These are phyloP conservation scores for Fraxinus ornus DNA, from an alignment of 305 asterid genomes.

Conservation along the genomic window DNA sequence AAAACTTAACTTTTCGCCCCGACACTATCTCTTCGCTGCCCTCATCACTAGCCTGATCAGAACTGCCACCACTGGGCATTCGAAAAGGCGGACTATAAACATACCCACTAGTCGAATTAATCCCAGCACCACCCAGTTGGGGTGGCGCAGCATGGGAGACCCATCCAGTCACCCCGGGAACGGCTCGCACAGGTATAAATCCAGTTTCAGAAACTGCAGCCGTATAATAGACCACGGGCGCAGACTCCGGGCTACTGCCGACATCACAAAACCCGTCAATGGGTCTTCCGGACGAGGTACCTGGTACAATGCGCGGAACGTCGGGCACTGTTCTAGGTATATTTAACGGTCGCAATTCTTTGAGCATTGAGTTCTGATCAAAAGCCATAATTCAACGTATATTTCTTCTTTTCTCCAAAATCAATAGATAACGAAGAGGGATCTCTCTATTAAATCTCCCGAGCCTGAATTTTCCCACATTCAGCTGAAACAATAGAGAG, in stretches of 20 bases:
- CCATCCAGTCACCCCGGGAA: slow-evolving; percentile 50
- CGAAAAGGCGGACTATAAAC: slow-evolving; percentile 30
- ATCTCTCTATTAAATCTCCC: slow-evolving; percentile 10
- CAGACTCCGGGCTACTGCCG: slow-evolving; percentile 40
- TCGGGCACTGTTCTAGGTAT: slow-evolving; percentile 51
- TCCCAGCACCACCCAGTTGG: slow-evolving; percentile 31
- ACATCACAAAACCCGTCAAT: slow-evolving; percentile 57
- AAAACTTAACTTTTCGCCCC: slow-evolving; percentile 70
- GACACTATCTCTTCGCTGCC: slow-evolving; percentile 65
- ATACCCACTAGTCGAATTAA: slow-evolving; percentile 39
- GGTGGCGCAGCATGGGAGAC: slow-evolving; percentile 46
- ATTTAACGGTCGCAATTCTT: slow-evolving; percentile 76
- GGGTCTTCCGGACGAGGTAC: slow-evolving; percentile 56
- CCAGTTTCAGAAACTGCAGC: slow-evolving; percentile 43
- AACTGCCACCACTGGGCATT: slow-evolving; percentile 31
- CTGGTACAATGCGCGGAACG: slow-evolving; percentile 62
- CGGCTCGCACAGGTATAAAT: slow-evolving; percentile 51
- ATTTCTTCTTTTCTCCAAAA: slow-evolving; percentile 18
- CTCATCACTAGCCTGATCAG: slow-evolving; percentile 67
- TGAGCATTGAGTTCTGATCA: slow-evolving; percentile 70
- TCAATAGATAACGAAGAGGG: not conserved
- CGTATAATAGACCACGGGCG: slow-evolving; percentile 48
- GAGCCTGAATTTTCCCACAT: slow-evolving; percentile 17
- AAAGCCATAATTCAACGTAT: slow-evolving; percentile 55
- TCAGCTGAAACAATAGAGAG: slow-evolving; percentile 25